A percentile compares a stretch with the other conserved stretches of the same genome.
Evolutionary conservation across 305 asterid species (phyloP).

Genomic region (Fraxinus sp.): DNA sequence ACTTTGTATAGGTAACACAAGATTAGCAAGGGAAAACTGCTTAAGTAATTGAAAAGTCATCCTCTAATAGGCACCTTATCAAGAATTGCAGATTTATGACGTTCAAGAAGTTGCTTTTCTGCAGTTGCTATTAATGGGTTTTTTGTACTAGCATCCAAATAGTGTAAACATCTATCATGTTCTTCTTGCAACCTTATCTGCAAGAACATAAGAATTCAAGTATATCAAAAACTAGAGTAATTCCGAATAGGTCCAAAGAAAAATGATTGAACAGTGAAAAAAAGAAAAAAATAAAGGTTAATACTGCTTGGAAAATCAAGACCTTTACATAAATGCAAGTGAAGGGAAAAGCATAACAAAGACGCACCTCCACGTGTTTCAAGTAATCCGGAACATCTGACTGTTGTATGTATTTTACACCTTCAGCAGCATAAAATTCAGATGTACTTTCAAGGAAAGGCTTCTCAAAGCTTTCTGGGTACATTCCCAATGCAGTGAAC

Average conservation of each 20-base stretch:
- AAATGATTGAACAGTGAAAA: not conserved
- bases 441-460: slow-evolving; percentile 91
- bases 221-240: not conserved
- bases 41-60: slow-evolving; percentile 1
- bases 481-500: slow-evolving; percentile 97
- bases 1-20: slow-evolving; percentile 20
- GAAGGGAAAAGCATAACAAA: slow-evolving; percentile 22
- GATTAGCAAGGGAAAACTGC: slow-evolving; percentile 1
- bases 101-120: slow-evolving; percentile 84
- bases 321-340: not conserved
- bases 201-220: slow-evolving; percentile 16
- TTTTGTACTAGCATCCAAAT: slow-evolving; percentile 79
- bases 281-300: not conserved
- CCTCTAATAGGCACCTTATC: slow-evolving; percentile 63
- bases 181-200: slow-evolving; percentile 98
- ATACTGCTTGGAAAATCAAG: not conserved
- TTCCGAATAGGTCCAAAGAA: not conserved
- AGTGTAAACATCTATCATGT: slow-evolving; percentile 85
- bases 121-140: slow-evolving; percentile 88
- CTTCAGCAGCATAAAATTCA: slow-evolving; percentile 96
- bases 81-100: slow-evolving; percentile 73
- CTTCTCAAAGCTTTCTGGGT: slow-evolving; percentile 90
- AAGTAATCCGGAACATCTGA: slow-evolving; percentile 91
- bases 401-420: slow-evolving; percentile 92
- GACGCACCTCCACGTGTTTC: slow-evolving; percentile 86